Evolutionary conservation across 2,329 filamentous ascomycete genomes (phyloP).

Genomic region (Huntiella bhutanensis): DNA sequence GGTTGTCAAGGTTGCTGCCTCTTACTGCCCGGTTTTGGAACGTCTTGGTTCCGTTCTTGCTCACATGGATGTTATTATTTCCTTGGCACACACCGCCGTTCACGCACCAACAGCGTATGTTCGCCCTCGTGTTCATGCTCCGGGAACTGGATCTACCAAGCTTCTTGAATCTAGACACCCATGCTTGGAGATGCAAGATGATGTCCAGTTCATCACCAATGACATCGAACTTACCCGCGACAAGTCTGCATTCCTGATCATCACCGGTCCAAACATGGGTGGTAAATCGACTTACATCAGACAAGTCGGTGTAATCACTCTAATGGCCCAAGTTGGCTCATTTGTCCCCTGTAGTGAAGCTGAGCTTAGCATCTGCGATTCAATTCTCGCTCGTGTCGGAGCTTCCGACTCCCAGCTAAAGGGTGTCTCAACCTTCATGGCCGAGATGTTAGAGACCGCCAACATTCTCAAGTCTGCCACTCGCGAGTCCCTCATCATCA

Average conservation of each 20-base stretch:
- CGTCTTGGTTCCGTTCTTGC: constrained; percentile 72
- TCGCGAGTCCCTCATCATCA: constrained; percentile 88
- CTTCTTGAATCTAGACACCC: constrained; percentile 90
- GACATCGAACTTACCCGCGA: constrained; percentile 67
- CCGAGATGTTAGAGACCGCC: constrained; percentile 96
- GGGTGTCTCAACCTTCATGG: constrained; percentile 97
- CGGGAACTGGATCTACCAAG: constrained; percentile 72
- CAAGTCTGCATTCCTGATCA: constrained; percentile 79
- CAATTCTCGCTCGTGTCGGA: constrained; percentile 85
- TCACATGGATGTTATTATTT: constrained; percentile 87
- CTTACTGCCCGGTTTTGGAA: constrained; percentile 86
- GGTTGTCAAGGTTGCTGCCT: constrained; percentile 81
- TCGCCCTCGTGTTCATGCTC: constrained; percentile 72
- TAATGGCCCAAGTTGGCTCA: constrained; percentile 93
- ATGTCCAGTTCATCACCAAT: constrained; percentile 96
- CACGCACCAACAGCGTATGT: constrained; percentile 87
- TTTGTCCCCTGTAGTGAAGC: constrained; percentile 86
- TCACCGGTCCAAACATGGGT: constrained; percentile 97
- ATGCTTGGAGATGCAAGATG: constrained; percentile 97
- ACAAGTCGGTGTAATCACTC: constrained; percentile 85
- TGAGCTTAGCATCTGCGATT: constrained; percentile 89
- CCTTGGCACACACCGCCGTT: constrained; percentile 80
- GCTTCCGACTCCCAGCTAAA: constrained; percentile 94
- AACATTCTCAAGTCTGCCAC: constrained; percentile 97
- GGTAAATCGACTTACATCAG: constrained; percentile 97